Percentiles rank a stretch among this genome's conserved stretches.
Conservation (phyloP, 176 grass and related monocot species). For the Hordeum vulgare region MorexV3_pseudomolecules_assembly NC_058523.1:126891799-126892298, state of each 20-base stretch:
- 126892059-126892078: neutral
- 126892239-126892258: neutral
- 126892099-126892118: neutral
- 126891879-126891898: neutral
- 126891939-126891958: neutral
- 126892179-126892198: neutral
- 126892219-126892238: neutral
- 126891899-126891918: neutral
- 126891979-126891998: neutral
- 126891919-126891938: neutral
- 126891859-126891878: neutral
- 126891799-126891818: constrained; percentile 12
- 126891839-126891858: neutral
- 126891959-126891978: neutral
- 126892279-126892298: neutral
- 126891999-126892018: neutral
- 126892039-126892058: neutral
- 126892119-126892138: neutral
- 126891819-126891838: constrained; percentile 19
- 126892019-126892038: neutral
- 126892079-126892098: neutral
- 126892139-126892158: neutral
- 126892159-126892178: neutral
- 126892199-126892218: neutral
- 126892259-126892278: neutral